phyloP scores from a whole-genome alignment of 176 grass and related monocot genomes.

The Bonia amplexicaulis region DNA sequence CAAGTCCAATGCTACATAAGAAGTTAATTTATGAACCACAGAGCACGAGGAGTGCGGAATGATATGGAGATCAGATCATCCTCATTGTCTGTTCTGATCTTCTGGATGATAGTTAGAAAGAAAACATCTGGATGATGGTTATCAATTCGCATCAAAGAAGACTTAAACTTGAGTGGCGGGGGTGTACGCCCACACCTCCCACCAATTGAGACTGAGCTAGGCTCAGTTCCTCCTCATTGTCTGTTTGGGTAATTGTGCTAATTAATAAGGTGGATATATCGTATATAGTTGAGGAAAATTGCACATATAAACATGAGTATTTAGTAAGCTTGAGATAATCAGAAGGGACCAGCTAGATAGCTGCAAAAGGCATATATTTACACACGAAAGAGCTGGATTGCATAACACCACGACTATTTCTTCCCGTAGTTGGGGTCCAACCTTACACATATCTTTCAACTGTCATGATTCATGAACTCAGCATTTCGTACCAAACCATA shows the following conservation, averaged over 20 bases:
- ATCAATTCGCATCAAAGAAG: no score
- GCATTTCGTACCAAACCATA: background rate
- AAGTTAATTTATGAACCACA: background rate
- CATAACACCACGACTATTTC: background rate
- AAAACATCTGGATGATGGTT: no score
- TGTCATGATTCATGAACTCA: background rate
- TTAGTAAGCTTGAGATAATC: background rate
- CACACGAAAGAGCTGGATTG: background rate
- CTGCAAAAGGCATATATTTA: background rate
- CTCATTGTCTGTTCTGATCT: background rate
- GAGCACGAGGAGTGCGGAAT: background rate
- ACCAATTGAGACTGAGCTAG: no score
- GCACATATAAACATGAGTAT: background rate
- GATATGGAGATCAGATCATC: background rate
- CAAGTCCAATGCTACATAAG: no score
- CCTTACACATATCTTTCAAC: background rate
- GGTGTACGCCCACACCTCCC: no score
- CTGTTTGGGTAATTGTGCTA: background rate
- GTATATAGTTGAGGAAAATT: background rate
- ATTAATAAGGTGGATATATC: background rate
- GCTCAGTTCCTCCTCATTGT: background rate
- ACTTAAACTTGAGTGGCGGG: no score
- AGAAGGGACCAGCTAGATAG: background rate
- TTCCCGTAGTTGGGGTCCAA: background rate
- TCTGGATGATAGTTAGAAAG: no score